Conservation (phyloP, 257 asterid species). For the Solanum paucissectum region DNA sequence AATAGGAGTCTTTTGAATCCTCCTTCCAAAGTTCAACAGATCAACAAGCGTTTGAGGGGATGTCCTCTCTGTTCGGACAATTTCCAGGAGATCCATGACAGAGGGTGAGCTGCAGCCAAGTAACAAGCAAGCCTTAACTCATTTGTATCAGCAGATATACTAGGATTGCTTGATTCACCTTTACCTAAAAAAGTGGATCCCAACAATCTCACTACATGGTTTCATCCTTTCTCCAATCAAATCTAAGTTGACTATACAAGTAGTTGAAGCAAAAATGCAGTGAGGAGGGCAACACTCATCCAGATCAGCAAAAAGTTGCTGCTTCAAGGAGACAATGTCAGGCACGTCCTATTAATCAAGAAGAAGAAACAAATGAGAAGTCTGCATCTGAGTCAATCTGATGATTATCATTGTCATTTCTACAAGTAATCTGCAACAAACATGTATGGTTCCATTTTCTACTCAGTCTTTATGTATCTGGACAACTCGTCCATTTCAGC, state of each 20-base stretch:
- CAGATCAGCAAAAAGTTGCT: slow-evolving; percentile 76
- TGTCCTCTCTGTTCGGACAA: slow-evolving; percentile 77
- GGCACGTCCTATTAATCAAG: slow-evolving; percentile 59
- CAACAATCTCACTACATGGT: slow-evolving; percentile 76
- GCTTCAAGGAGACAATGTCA: slow-evolving; percentile 81
- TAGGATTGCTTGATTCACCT: background rate
- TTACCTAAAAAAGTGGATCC: slow-evolving; percentile 97
- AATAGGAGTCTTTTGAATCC: slow-evolving; percentile 82
- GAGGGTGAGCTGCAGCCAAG: slow-evolving; percentile 69
- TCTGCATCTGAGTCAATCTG: background rate
- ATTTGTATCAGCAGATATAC: background rate
- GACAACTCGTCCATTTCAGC: background rate
- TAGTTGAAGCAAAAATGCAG: slow-evolving; percentile 85
- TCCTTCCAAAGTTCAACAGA: slow-evolving; percentile 78
- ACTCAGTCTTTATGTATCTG: background rate
- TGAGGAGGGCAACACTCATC: slow-evolving; percentile 86
- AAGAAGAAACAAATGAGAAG: background rate
- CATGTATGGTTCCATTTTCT: background rate
- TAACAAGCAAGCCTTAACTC: background rate
- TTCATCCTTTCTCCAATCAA: slow-evolving; percentile 77
- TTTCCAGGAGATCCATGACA: slow-evolving; percentile 90
- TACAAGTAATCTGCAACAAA: background rate
- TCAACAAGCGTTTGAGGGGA: slow-evolving; percentile 81
- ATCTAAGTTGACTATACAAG: slow-evolving; percentile 77
- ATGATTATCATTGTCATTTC: background rate